phyloP scores from a whole-genome alignment of 2,329 filamentous ascomycete genomes.

The Phaeoacremonium minimum region DNA sequence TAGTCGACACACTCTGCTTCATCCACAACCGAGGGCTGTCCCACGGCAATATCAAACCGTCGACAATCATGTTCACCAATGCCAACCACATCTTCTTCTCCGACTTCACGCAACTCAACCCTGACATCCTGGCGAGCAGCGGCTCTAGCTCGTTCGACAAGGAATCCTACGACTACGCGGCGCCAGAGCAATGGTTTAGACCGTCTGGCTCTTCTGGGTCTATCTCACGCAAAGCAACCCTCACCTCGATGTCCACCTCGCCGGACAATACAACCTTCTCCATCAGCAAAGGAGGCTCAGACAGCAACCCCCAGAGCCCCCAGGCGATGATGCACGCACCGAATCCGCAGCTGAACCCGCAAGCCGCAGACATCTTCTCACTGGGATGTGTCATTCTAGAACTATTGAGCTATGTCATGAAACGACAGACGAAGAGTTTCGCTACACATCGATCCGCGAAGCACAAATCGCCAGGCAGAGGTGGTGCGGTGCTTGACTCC shows the following conservation, averaged over 20 bases:
- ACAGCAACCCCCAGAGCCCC: slow-evolving; percentile 19
- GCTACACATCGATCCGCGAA: slow-evolving; percentile 61
- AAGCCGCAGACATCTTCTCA: slow-evolving; percentile 68
- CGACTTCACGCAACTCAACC: slow-evolving; percentile 50
- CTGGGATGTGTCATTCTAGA: slow-evolving; percentile 71
- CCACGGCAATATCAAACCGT: slow-evolving; percentile 67
- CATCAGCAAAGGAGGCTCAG: slow-evolving; percentile 24
- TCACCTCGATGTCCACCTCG: slow-evolving; percentile 21
- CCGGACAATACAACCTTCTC: slow-evolving; percentile 25
- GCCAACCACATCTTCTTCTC: slow-evolving; percentile 64
- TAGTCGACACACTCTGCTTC: slow-evolving; percentile 63
- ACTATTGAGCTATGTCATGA: slow-evolving; percentile 64
- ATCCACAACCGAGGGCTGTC: slow-evolving; percentile 60
- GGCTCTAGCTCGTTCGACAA: slow-evolving; percentile 54
- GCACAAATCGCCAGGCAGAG: slow-evolving; percentile 53
- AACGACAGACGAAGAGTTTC: slow-evolving; percentile 63
- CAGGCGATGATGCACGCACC: slow-evolving; percentile 29
- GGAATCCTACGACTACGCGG: slow-evolving; percentile 68
- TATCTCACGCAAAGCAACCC: slow-evolving; percentile 21
- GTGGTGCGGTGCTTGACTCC: slow-evolving; percentile 60
- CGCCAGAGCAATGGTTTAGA: slow-evolving; percentile 61
- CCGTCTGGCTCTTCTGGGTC: slow-evolving; percentile 21
- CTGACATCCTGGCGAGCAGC: slow-evolving; percentile 33
- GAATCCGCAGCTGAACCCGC: slow-evolving; percentile 42
- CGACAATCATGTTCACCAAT: slow-evolving; percentile 63